phyloP scores from a whole-genome alignment of 768 basidiomycete genomes.

The Lentinula guzmanii region DNA sequence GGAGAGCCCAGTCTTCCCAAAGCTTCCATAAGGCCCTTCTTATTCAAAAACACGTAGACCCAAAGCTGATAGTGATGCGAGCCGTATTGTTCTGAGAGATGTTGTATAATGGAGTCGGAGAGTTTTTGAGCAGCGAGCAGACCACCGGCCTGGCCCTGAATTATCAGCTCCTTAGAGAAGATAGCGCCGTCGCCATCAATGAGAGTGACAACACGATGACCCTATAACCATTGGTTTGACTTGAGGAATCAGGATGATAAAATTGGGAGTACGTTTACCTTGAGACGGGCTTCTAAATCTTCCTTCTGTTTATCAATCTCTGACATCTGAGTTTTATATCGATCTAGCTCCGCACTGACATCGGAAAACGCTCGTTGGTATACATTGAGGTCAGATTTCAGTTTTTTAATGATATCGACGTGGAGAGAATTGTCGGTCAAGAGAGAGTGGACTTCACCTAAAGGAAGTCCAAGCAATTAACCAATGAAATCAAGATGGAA shows the following conservation, averaged over 20 bases:
- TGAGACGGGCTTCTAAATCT: conserved; percentile 9
- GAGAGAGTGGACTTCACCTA: conserved; percentile 34
- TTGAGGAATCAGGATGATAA: background rate
- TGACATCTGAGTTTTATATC: conserved; percentile 19
- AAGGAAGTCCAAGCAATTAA: background rate
- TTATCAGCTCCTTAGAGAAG: conserved; percentile 47
- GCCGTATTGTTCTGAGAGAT: conserved; percentile 2
- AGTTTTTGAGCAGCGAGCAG: conserved; percentile 47
- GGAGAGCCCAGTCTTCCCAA: conserved; percentile 29
- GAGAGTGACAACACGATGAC: conserved; percentile 38
- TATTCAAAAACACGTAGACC: conserved; percentile 61
- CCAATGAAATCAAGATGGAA: too few relatives aligned
- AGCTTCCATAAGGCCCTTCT: conserved; percentile 49
- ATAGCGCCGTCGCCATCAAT: conserved; percentile 66
- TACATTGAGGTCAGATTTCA: conserved; percentile 4
- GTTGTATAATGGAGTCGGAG: conserved; percentile 4
- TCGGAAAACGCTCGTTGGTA: conserved; percentile 6
- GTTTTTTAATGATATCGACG: conserved; percentile 11
- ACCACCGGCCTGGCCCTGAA: conserved; percentile 53
- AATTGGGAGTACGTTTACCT: background rate
- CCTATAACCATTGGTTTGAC: conserved; percentile 1
- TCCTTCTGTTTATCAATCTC: conserved; percentile 28
- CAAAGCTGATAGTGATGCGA: conserved; percentile 46
- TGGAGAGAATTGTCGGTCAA: conserved; percentile 24
- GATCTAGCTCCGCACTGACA: conserved; percentile 1